Evolutionary conservation across 2,329 filamentous ascomycete species (phyloP).

Genomic region (Davidsoniella neocaledoniae): DNA sequence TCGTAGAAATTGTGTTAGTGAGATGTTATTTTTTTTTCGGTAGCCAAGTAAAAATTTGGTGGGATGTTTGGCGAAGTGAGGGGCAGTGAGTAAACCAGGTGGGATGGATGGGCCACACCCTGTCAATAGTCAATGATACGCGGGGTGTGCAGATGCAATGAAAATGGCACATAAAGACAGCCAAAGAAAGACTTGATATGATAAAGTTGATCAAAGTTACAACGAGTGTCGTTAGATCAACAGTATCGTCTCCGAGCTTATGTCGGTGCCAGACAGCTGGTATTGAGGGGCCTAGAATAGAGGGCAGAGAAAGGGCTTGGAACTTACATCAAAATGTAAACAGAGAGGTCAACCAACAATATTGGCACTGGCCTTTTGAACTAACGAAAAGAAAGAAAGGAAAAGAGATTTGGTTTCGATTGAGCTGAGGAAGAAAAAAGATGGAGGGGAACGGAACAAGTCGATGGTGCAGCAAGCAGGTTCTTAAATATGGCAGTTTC

Average conservation of each 20-base stretch:
- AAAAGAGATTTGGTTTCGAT: conserved; percentile 7
- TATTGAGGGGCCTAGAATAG: no score
- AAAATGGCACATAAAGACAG: no score
- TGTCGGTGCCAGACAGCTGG: no score
- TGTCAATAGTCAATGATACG: background rate
- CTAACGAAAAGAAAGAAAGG: conserved; percentile 10
- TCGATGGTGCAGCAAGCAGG: conserved; percentile 2
- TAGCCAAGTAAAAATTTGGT: background rate
- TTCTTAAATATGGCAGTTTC: conserved; percentile 10
- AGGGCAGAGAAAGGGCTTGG: conserved; percentile 4
- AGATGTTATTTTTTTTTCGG: background rate
- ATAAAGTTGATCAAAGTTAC: no score
- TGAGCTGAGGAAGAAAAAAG: conserved; percentile 6
- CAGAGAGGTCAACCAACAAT: conserved; percentile 11
- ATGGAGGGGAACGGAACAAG: background rate
- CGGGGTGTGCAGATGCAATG: background rate
- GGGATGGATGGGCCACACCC: conserved; percentile 5
- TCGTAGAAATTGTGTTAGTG: background rate
- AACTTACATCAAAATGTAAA: conserved; percentile 14
- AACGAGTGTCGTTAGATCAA: no score
- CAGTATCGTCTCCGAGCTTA: no score
- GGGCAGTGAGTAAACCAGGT: conserved; percentile 3
- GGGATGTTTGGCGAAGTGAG: conserved; percentile 4
- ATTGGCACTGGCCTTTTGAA: conserved; percentile 9
- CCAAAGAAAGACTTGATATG: background rate